Base-by-base conservation (phyloP, 768 basidiomycete species). In the Collybia sordida region DNA sequence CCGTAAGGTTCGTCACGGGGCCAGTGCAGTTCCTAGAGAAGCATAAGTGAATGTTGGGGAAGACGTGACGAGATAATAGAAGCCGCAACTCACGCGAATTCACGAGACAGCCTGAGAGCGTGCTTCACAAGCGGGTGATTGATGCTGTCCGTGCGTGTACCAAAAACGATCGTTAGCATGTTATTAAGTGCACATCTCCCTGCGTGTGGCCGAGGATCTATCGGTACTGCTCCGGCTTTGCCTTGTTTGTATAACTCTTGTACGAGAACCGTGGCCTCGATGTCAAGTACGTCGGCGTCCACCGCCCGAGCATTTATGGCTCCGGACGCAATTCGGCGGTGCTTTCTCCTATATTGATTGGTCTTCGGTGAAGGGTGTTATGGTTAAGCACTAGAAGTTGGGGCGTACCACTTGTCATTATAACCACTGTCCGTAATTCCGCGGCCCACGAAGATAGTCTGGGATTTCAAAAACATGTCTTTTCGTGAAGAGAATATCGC, bases 401-500 rank as follows among this genome's bases (percentile, higher is more conserved):
- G 40, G 24, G n/a, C 8, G 14, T 47, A 72, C 74, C 75, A 76
- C 40, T 51, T 65, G 31, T 77, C 73, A 50, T 71, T 71, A 55
- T 78, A 77, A 3, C 68, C 67, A 1, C 72, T 67, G 5, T 69
- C 70, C 4, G 77, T 77, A 38, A 79, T 74, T 21, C 65, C 77
- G 6, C 73, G 67, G 6, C 73, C 71, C 6, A 54, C 59, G 24
- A 79, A 69, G 47, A 79, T 72, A 21, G 68, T 74, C 51, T 75
- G 68, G 9, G 64, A 67, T 57, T 79, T 78, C 25, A 77, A 59
- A 57, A 72, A 78, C 59, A 69, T 70, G 28, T 68, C 64, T 52
- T 75, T 77, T 18, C 77, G 63, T 9, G 71, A 72, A 14, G 76
- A 78, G 53, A 77, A 79, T n/a, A 72, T 64, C 12, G 73, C 61